Conservation (phyloP, 2,329 filamentous ascomycete species). For the Aspergillus sp. region DNA sequence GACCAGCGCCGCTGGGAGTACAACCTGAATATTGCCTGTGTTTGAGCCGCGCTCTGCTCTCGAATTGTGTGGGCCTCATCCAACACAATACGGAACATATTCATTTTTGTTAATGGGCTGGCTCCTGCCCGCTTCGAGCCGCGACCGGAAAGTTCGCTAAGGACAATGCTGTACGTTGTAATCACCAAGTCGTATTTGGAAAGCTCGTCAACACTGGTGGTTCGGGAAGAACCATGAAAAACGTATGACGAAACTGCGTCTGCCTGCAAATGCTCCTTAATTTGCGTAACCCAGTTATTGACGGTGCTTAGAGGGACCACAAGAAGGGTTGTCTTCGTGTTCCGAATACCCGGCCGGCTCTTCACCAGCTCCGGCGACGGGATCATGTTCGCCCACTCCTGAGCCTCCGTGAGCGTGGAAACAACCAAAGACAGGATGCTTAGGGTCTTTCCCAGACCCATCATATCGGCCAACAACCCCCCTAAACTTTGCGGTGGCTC, state of each 20-base stretch:
- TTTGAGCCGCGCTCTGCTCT: slow-evolving; percentile 76
- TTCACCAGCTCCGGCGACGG: slow-evolving; percentile 46
- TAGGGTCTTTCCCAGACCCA: slow-evolving; percentile 84
- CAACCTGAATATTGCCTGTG: slow-evolving; percentile 78
- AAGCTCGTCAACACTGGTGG: slow-evolving; percentile 67
- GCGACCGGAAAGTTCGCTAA: slow-evolving; percentile 71
- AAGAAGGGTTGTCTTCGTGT: slow-evolving; percentile 78
- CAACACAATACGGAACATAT: slow-evolving; percentile 90
- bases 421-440: slow-evolving; percentile 79
- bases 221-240: slow-evolving; percentile 80
- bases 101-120: slow-evolving; percentile 71
- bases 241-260: slow-evolving; percentile 70
- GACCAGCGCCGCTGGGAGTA: slow-evolving; percentile 86
- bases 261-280: slow-evolving; percentile 73
- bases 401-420: slow-evolving; percentile 62
- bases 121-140: slow-evolving; percentile 56
- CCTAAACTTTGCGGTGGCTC: slow-evolving; percentile 68
- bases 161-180: slow-evolving; percentile 87
- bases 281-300: slow-evolving; percentile 92
- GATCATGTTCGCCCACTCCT: slow-evolving; percentile 57
- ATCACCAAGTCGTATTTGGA: slow-evolving; percentile 79
- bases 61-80: slow-evolving; percentile 96
- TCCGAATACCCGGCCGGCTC: slow-evolving; percentile 47
- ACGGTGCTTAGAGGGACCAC: slow-evolving; percentile 89
- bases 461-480: slow-evolving; percentile 79